A percentile compares a stretch with the other conserved stretches of the same genome.
These are phyloP conservation scores for Phytopythium sindhum DNA, from an alignment of 352 stramenopile species.

Conservation along the genomic window DNA sequence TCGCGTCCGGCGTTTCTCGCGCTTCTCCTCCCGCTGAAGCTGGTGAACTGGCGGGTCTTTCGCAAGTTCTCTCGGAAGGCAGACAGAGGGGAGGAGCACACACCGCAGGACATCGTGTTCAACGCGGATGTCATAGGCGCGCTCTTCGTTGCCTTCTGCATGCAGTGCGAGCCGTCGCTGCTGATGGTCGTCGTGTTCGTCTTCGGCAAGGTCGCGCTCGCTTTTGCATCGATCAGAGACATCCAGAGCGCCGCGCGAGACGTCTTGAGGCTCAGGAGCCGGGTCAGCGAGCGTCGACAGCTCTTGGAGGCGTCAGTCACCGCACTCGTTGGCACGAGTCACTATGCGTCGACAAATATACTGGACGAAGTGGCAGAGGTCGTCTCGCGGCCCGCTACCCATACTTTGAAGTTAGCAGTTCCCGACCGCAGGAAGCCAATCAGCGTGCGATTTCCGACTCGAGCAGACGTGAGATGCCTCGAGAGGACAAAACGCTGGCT, in stretches of 20 bases:
- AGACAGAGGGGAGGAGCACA: neutral
- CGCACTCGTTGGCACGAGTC: neutral
- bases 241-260: neutral
- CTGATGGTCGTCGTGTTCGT: conserved; percentile 18
- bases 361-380: no score
- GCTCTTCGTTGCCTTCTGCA: conserved; percentile 24
- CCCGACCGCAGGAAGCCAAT: no score
- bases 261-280: neutral
- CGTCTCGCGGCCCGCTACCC: no score
- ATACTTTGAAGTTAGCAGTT: no score
- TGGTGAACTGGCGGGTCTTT: neutral
- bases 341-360: no score
- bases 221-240: conserved; percentile 17
- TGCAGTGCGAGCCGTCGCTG: conserved; percentile 27
- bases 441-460: no score
- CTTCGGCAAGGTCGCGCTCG: conserved; percentile 14
- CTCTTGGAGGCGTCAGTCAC: no score
- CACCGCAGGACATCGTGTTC: conserved; percentile 15
- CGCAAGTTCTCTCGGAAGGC: neutral
- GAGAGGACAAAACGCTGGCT: no score
- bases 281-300: neutral
- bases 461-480: no score
- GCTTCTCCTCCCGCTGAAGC: neutral
- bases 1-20: conserved; percentile 10
- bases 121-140: conserved; percentile 25